Evolutionary conservation across 495 filamentous ascomycete genomes (phyloP).

Genomic region (Penicillium parvum): DNA sequence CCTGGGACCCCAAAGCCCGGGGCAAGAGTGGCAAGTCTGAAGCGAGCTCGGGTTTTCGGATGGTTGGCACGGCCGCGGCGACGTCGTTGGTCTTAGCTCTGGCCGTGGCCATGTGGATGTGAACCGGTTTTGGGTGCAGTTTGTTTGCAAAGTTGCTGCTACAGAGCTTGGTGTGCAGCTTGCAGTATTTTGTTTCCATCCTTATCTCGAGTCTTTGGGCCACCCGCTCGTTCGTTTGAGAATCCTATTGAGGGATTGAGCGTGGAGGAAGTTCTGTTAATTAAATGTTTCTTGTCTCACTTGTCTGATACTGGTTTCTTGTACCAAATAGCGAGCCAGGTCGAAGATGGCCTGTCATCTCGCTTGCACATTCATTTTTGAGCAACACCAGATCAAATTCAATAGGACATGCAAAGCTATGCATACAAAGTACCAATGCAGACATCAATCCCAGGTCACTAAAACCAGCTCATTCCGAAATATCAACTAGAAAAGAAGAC

Average conservation of each 20-base stretch:
- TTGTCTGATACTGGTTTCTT: too few relatives aligned
- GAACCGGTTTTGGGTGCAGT: not conserved
- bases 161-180: too few relatives aligned
- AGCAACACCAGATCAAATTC: not conserved
- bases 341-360: too few relatives aligned
- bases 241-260: not conserved
- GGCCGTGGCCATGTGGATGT: constrained; percentile 24
- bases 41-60: constrained; percentile 12
- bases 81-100: constrained; percentile 25
- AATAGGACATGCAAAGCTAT: not conserved
- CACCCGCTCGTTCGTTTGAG: constrained; percentile 4
- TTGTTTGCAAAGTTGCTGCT: too few relatives aligned
- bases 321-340: too few relatives aligned
- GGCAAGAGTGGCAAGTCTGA: constrained; percentile 15
- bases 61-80: constrained; percentile 18
- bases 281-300: too few relatives aligned
- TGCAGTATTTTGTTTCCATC: too few relatives aligned
- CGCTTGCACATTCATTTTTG: too few relatives aligned
- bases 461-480: too few relatives aligned
- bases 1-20: constrained; percentile 16
- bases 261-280: too few relatives aligned
- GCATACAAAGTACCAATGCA: constrained; percentile 1
- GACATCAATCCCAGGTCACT: too few relatives aligned
- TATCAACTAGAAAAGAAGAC: too few relatives aligned
- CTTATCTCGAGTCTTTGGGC: not conserved